Evolutionary conservation across 208 protist species (phyloP).

Genomic region (Trypanosoma boissoni): DNA sequence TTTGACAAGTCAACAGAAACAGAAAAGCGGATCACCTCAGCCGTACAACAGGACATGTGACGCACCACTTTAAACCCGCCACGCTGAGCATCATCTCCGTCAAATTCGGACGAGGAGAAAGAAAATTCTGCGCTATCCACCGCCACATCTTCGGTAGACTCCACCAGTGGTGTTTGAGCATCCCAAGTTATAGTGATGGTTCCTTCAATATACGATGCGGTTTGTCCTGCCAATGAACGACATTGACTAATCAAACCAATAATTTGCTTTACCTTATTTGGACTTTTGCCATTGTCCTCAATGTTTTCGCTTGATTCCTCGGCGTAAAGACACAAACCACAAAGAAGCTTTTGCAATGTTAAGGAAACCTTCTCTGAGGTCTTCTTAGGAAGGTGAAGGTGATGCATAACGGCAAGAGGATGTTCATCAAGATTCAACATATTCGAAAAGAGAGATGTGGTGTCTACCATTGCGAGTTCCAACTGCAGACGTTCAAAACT

Average conservation of each 20-base stretch:
- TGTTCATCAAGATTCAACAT: constrained; percentile 53
- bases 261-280: background rate
- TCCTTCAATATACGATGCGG: constrained; percentile 18
- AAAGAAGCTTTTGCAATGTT: constrained; percentile 58
- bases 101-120: background rate
- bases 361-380: constrained; percentile 40
- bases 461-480: constrained; percentile 79
- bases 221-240: constrained; percentile 10
- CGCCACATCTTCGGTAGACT: constrained; percentile 17
- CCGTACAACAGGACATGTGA: constrained; percentile 60
- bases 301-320: constrained; percentile 16
- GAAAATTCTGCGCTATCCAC: constrained; percentile 11
- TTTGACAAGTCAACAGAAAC: constrained; percentile 55
- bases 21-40: constrained; percentile 54
- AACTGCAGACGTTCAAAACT: constrained; percentile 74
- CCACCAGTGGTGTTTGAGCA: constrained; percentile 15
- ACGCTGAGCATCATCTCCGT: background rate
- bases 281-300: background rate
- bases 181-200: constrained; percentile 26
- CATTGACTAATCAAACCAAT: constrained; percentile 8
- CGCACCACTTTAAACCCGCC: constrained; percentile 38
- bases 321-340: constrained; percentile 44
- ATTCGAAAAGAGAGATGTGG: constrained; percentile 41
- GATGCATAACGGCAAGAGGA: constrained; percentile 38
- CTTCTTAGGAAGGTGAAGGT: constrained; percentile 38